Evolutionary conservation across 169 alveolate species (phyloP).

Genomic region (Cryptosporidium xiaoi): DNA sequence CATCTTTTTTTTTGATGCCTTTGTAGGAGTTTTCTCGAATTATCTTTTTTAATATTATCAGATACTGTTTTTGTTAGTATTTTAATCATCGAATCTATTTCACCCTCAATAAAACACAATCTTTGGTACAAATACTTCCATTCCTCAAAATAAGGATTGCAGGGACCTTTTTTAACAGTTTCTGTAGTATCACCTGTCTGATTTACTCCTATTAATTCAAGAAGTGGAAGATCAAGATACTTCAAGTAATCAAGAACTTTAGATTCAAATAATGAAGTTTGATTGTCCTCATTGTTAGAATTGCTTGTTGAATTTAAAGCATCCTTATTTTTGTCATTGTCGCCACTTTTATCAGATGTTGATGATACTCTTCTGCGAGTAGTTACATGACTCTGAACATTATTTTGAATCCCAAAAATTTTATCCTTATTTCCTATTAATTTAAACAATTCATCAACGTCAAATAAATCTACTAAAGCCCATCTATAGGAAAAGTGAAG

Average conservation of each 20-base stretch:
- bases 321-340: background rate
- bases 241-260: constrained; percentile 15
- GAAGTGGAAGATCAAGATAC: constrained; percentile 49
- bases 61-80: background rate
- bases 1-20: constrained; percentile 63
- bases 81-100: constrained; percentile 33
- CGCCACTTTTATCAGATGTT: background rate
- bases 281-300: background rate
- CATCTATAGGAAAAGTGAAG: constrained; percentile 67
- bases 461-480: constrained; percentile 70
- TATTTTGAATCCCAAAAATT: background rate
- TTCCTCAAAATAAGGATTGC: constrained; percentile 51
- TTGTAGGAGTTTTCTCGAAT: constrained; percentile 40
- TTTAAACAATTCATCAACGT: constrained; percentile 38
- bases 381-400: background rate
- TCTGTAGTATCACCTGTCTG: background rate
- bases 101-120: constrained; percentile 27
- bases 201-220: constrained; percentile 53
- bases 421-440: constrained; percentile 31
- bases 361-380: background rate
- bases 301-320: too few species aligned
- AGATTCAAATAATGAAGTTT: background rate
- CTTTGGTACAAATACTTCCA: constrained; percentile 56
- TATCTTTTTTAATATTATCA: constrained; percentile 20
- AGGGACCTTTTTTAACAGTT: background rate